Conservation (phyloP, 495 filamentous ascomycete species). For the Xylaria cubensis region DNA sequence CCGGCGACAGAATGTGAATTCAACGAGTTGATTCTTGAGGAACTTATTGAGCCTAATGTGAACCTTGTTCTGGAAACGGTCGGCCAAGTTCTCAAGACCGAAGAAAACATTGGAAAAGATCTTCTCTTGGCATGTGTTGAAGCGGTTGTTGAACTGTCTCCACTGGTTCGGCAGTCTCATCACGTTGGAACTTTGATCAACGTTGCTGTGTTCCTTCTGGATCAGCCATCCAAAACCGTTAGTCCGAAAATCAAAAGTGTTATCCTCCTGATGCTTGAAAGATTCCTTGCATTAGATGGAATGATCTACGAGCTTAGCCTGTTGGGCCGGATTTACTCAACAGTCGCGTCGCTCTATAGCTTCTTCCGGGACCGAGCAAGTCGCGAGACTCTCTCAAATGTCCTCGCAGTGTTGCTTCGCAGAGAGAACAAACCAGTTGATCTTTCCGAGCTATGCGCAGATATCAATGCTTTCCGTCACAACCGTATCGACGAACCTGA, state of each 20-base stretch:
- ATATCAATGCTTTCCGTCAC: slow-evolving; percentile 77
- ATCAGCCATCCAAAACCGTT: slow-evolving; percentile 81
- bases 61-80: slow-evolving; percentile 72
- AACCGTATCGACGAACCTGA: slow-evolving; percentile 81
- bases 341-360: slow-evolving; percentile 77
- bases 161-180: slow-evolving; percentile 70
- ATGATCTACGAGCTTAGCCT: slow-evolving; percentile 61
- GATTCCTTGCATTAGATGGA: slow-evolving; percentile 71
- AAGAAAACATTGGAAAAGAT: slow-evolving; percentile 68
- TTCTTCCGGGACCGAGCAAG: slow-evolving; percentile 83
- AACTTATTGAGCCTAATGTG: slow-evolving; percentile 72
- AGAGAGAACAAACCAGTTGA: slow-evolving; percentile 62
- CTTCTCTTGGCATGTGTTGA: slow-evolving; percentile 79
- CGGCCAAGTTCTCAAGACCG: slow-evolving; percentile 64
- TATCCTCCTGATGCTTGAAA: slow-evolving; percentile 75
- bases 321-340: slow-evolving; percentile 64
- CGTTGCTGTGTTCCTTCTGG: slow-evolving; percentile 79
- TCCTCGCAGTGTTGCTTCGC: slow-evolving; percentile 71
- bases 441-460: slow-evolving; percentile 75
- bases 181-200: slow-evolving; percentile 76
- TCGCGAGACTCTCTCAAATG: slow-evolving; percentile 71
- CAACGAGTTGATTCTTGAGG: slow-evolving; percentile 63
- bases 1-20: slow-evolving; percentile 59
- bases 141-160: slow-evolving; percentile 74
- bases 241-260: slow-evolving; percentile 83